Conservation (phyloP, 257 asterid genomes). For the Fraxinus pennsylvanica region DNA sequence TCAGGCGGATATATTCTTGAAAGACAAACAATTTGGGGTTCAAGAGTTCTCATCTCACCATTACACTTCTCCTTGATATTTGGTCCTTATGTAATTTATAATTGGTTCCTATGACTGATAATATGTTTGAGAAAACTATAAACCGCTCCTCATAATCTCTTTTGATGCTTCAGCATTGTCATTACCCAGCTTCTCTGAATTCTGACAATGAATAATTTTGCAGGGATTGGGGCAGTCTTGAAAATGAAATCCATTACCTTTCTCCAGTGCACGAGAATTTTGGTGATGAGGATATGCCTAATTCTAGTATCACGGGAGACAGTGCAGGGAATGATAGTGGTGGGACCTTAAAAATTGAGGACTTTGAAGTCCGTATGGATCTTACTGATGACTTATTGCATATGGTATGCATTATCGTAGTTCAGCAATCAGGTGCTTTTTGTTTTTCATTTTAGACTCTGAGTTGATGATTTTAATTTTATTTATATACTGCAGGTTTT, state of each 20-base stretch:
- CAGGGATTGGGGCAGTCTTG: slow-evolving; percentile 74
- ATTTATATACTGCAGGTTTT: slow-evolving; percentile 56
- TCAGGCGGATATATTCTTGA: not conserved
- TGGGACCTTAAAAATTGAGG: slow-evolving; percentile 43
- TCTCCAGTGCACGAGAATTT: slow-evolving; percentile 33
- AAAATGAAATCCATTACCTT: slow-evolving; percentile 39
- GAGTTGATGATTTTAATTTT: slow-evolving; percentile 16
- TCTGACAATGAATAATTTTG: slow-evolving; percentile 22
- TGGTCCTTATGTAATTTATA: not conserved
- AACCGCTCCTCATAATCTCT: slow-evolving; percentile 5
- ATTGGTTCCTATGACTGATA: not conserved
- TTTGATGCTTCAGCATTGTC: not conserved
- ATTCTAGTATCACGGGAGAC: slow-evolving; percentile 32
- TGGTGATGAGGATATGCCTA: slow-evolving; percentile 37
- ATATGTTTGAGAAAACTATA: not conserved
- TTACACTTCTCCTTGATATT: not conserved
- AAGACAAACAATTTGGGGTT: not conserved
- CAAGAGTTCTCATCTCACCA: not conserved
- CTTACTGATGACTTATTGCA: slow-evolving; percentile 95
- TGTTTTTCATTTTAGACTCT: not conserved
- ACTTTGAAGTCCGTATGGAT: slow-evolving; percentile 81
- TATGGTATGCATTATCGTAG: slow-evolving; percentile 53
- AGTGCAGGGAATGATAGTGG: slow-evolving; percentile 36
- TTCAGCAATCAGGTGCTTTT: not conserved
- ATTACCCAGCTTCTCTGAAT: not conserved